phyloP scores from a whole-genome alignment of 176 grass and related monocot species.

The Olyra latifolia region DNA sequence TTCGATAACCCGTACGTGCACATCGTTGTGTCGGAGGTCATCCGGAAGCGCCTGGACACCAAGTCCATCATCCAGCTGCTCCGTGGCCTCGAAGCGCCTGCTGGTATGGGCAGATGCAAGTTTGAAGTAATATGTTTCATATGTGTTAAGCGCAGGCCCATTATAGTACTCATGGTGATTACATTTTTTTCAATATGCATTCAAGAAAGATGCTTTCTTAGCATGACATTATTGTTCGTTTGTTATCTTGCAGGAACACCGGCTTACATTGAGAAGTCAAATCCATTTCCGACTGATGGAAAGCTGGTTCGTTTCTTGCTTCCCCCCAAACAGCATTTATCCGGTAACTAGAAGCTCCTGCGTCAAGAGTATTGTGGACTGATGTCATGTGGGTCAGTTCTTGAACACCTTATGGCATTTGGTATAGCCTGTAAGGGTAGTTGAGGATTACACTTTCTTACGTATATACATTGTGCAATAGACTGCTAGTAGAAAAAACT shows the following conservation, averaged over 20 bases:
- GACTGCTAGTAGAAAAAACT: not conserved
- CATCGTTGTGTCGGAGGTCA: conserved; percentile 67
- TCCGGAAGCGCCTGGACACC: conserved; percentile 82
- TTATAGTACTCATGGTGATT: not conserved
- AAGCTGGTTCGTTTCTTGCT: conserved; percentile 59
- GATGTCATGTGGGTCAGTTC: not conserved
- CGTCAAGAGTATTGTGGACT: not conserved
- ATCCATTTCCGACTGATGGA: conserved; percentile 81
- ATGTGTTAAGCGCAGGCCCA: not conserved
- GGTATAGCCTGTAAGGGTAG: not conserved
- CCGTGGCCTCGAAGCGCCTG: conserved; percentile 65
- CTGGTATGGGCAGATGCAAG: conserved; percentile 52
- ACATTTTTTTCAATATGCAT: not conserved
- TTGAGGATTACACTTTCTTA: not conserved
- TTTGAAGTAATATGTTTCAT: not conserved
- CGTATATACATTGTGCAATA: not conserved
- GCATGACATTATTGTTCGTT: not conserved
- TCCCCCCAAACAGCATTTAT: not conserved
- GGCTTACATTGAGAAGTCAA: conserved; percentile 94
- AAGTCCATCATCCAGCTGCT: conserved; percentile 89
- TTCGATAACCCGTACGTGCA: conserved; percentile 75
- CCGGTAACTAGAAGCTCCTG: not conserved
- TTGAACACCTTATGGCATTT: not conserved
- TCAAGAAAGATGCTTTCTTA: not conserved
- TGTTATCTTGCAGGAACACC: conserved; percentile 57